A percentile compares a stretch with the other conserved stretches of the same genome.
phyloP scores from a whole-genome alignment of 139 green algal species.

The Axilococcus clingmanii region DNA sequence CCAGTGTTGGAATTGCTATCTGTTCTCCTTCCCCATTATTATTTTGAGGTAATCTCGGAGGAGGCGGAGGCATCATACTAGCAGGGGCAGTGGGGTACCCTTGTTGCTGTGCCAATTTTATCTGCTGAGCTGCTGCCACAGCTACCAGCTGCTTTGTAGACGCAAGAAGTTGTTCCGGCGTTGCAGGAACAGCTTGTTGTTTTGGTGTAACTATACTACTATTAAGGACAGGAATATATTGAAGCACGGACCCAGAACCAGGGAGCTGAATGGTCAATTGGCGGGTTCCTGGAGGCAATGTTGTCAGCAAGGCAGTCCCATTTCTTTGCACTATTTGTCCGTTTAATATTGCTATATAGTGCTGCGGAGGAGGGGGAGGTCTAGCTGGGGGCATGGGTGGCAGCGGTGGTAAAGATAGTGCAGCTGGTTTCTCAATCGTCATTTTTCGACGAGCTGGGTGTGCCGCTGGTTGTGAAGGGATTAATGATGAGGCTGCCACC shows the following conservation, averaged over 20 bases:
- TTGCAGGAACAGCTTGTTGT: background rate
- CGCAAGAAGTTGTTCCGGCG: background rate
- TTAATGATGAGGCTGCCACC: too few relatives aligned
- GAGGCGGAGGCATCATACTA: background rate
- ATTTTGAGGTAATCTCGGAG: background rate
- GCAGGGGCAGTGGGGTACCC: background rate
- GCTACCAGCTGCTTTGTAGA: constrained; percentile 12
- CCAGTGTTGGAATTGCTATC: background rate
- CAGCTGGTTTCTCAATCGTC: too few relatives aligned
- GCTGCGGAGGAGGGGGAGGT: background rate
- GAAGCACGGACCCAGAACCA: constrained; percentile 5
- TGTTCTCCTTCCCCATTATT: background rate
- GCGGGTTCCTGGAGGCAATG: background rate
- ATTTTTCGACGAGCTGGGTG: too few relatives aligned
- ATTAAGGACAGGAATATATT: constrained; percentile 9
- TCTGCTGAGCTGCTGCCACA: constrained; percentile 1
- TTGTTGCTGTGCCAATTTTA: background rate
- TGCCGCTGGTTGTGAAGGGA: too few relatives aligned
- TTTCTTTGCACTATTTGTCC: constrained; percentile 6
- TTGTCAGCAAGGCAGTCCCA: constrained; percentile 4
- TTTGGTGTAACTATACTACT: constrained; percentile 3
- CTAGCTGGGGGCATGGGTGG: background rate
- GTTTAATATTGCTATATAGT: constrained; percentile 9
- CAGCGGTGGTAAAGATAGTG: background rate
- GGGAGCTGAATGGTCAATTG: constrained; percentile 1